Percentiles rank a stretch among this genome's conserved stretches.
Evolutionary conservation across 2,329 filamentous ascomycete species (phyloP).

Genomic region (Alternaria viburni): DNA sequence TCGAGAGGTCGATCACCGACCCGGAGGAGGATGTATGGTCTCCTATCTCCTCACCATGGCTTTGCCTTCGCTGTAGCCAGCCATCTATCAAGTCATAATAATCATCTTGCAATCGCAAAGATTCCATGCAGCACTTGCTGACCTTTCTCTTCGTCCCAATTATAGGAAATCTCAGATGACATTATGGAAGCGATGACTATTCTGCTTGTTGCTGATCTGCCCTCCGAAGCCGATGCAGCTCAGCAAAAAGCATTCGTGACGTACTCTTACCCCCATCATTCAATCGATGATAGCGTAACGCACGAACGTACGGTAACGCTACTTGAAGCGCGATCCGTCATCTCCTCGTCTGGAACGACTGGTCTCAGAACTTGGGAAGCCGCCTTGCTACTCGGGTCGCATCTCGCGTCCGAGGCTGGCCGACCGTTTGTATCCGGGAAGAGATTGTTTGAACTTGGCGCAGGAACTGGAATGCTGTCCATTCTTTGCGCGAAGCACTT

Average conservation of each 20-base stretch:
- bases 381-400: slow-evolving; percentile 74
- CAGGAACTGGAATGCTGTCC: slow-evolving; percentile 77
- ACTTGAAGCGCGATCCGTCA: slow-evolving; percentile 71
- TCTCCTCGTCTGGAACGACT: slow-evolving; percentile 75
- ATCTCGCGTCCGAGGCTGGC: slow-evolving; percentile 60
- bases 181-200: slow-evolving; percentile 73
- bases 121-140: slow-evolving; percentile 21
- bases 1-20: slow-evolving; percentile 78
- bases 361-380: slow-evolving; percentile 84
- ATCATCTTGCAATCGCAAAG: neutral
- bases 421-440: slow-evolving; percentile 58
- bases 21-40: slow-evolving; percentile 85
- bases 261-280: slow-evolving; percentile 58
- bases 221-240: slow-evolving; percentile 68
- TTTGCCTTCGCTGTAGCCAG: slow-evolving; percentile 1
- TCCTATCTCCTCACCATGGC: slow-evolving; percentile 31
- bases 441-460: slow-evolving; percentile 73
- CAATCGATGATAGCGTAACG: slow-evolving; percentile 19
- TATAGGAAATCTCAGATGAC: slow-evolving; percentile 81
- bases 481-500: slow-evolving; percentile 75
- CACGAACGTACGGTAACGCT: slow-evolving; percentile 61
- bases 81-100: neutral
- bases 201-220: slow-evolving; percentile 68
- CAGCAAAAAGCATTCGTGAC: slow-evolving; percentile 79
- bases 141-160: slow-evolving; percentile 26